These are phyloP conservation scores for Apophysomyces variabilis DNA, from an alignment of 371 early-diverging fungal species.

Conservation along the genomic window DNA sequence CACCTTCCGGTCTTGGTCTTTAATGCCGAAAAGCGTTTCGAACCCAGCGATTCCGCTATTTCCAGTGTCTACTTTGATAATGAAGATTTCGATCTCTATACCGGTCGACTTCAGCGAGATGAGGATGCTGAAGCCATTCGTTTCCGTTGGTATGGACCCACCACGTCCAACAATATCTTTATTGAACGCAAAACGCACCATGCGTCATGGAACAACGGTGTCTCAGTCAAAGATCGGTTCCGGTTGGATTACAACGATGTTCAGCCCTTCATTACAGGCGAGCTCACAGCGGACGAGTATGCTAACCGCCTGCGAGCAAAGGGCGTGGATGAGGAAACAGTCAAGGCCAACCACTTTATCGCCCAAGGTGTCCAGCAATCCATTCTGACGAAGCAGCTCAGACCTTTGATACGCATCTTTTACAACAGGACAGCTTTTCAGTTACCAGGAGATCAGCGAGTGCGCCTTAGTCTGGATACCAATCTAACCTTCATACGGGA, in stretches of 20 bases:
- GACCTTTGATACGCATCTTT: conserved; percentile 76
- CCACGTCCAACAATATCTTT: conserved; percentile 69
- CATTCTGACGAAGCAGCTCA: conserved; percentile 54
- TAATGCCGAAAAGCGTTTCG: conserved; percentile 57
- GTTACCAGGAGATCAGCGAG: conserved; percentile 91
- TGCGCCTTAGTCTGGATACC: conserved; percentile 94
- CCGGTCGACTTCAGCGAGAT: conserved; percentile 86
- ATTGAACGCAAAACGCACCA: conserved; percentile 98
- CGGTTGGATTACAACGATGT: conserved; percentile 90
- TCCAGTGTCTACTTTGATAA: conserved; percentile 97
- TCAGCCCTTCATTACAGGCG: conserved; percentile 59
- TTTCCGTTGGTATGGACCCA: conserved; percentile 81
- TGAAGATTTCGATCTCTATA: conserved; percentile 87
- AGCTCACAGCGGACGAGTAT: conserved; percentile 71
- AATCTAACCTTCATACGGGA: conserved; percentile 94
- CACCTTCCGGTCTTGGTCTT: conserved; percentile 95
- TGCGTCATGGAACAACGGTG: conserved; percentile 96
- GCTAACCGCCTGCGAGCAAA: conserved; percentile 77
- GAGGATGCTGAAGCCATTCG: conserved; percentile 94
- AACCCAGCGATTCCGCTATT: conserved; percentile 58
- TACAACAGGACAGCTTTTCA: conserved; percentile 99
- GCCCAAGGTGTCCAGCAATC: conserved; percentile 71
- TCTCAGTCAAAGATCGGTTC: conserved; percentile 93
- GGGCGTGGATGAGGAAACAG: conserved; percentile 71
- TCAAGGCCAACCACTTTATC: conserved; percentile 69